Evolutionary conservation across 2,329 filamentous ascomycete species (phyloP), one percentile per base, ranked within the genome.

Genomic region (Chrysoporthe deuterocubensis): DNA sequence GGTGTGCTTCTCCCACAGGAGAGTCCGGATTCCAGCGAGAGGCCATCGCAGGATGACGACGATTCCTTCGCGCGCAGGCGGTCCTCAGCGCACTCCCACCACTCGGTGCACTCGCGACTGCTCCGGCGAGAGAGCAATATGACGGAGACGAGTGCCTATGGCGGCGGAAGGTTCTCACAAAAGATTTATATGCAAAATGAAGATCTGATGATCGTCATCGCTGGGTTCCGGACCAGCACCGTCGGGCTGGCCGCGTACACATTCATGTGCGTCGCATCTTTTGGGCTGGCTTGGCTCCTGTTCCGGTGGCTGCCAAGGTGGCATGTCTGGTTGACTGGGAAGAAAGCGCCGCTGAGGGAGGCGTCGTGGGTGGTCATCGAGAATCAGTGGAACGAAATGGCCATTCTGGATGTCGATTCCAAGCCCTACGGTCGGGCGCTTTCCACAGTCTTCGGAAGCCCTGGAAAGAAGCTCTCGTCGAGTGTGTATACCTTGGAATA

Each of bases 361-460:
- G 96, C 93, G 74, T 85, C 92, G 69, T 99, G 96, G 96, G 90
- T 97, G 56, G 94, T 97, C 40, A 87, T 98, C 71, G 96, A 91
- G 85, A 97, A 99, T 75, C 94, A 98, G 85, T 98, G 96, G 95
- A 92, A 92, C 62, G 95, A 98, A 78, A 92, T 98, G 78, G 84
- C 86, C 14, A 87, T 96, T n/a, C 87, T 97, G 74, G 76, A 89
- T 62, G 85, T 98, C 14, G 83, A 84, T 48, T 79, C 78, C 18
- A 81, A 81, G 66, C 76, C 78, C 26, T 89, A 86, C 76, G 87
- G 83, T 61, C 86, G 83, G 67, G 82, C 83, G 3, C 75, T 87
- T 66, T 90, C 83, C 67, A 88, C 86, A 0, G 84, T 90, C 0
- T 95, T 95, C 75, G 92, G 92, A 0, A 78, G 85, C 1, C 81